Conservation (phyloP, 768 basidiomycete genomes). For the Lentinula sp. region DNA sequence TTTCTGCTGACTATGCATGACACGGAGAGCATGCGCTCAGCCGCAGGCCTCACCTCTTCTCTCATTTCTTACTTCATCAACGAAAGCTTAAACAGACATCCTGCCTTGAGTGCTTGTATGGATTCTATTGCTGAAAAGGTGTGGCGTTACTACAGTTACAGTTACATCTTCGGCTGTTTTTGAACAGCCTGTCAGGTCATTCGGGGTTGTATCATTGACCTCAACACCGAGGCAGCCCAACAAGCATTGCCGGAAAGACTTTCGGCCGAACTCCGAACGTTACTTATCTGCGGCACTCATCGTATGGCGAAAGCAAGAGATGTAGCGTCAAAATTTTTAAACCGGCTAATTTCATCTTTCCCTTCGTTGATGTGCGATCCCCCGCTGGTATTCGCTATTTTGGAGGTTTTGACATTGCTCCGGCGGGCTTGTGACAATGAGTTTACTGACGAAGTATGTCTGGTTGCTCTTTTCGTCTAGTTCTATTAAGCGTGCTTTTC, state of each 20-base stretch:
- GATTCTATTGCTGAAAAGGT: constrained; percentile 86
- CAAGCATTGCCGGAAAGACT: constrained; percentile 70
- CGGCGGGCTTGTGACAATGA: constrained; percentile 88
- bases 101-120: constrained; percentile 67
- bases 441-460: constrained; percentile 76
- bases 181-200: constrained; percentile 53
- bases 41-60: constrained; percentile 73
- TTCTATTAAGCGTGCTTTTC: constrained; percentile 1
- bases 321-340: constrained; percentile 76
- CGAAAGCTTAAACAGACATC: constrained; percentile 71
- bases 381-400: constrained; percentile 78
- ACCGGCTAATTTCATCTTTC: constrained; percentile 83
- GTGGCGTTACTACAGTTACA: neutral
- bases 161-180: neutral
- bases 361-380: constrained; percentile 93
- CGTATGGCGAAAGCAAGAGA: constrained; percentile 77
- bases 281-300: constrained; percentile 78
- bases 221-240: constrained; percentile 70
- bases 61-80: constrained; percentile 86
- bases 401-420: constrained; percentile 88
- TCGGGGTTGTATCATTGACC: constrained; percentile 61
- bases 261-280: constrained; percentile 64
- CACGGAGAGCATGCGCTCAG: constrained; percentile 81
- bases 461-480: constrained; percentile 9
- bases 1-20: constrained; percentile 84